phyloP scores from a whole-genome alignment of 75 land plant genomes.

The Azolla pinnata region DNA sequence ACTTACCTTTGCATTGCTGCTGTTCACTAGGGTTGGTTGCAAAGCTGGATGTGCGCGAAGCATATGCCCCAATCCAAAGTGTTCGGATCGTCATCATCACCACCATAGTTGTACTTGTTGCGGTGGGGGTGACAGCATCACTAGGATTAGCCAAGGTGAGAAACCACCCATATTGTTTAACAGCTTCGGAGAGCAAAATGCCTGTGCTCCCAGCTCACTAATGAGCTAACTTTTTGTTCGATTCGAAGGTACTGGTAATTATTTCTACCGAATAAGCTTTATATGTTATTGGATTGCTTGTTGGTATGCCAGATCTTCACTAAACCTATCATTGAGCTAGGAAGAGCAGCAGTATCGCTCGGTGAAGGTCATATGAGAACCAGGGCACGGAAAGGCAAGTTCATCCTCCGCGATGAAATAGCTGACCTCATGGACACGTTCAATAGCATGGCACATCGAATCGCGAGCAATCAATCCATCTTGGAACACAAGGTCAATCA shows the following conservation, averaged over 20 bases:
- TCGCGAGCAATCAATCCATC: slow-evolving; percentile 18
- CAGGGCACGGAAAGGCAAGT: slow-evolving; percentile 18
- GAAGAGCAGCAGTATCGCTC: slow-evolving; percentile 27
- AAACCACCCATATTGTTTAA: no score
- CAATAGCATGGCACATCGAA: slow-evolving; percentile 34
- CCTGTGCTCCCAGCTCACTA: no score
- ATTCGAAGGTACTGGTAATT: no score
- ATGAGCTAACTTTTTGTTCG: no score
- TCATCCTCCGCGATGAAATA: slow-evolving; percentile 28
- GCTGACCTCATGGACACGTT: slow-evolving; percentile 22
- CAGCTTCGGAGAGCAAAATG: no score
- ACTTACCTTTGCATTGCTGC: slow-evolving; percentile 1
- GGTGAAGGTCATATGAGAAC: slow-evolving; percentile 30
- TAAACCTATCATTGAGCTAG: slow-evolving; percentile 26
- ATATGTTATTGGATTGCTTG: no score
- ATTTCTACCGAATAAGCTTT: no score
- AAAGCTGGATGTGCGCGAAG: slow-evolving; percentile 28
- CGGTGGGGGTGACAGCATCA: slow-evolving; percentile 29
- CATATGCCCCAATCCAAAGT: slow-evolving; percentile 26
- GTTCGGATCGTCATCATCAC: slow-evolving; percentile 26
- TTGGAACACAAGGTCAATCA: slow-evolving; percentile 31
- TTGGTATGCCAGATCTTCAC: slow-evolving; percentile 32
- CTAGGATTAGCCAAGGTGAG: slow-evolving; percentile 28
- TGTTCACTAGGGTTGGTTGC: slow-evolving; percentile 34
- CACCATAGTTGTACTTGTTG: slow-evolving; percentile 21